Evolutionary conservation across 2,329 filamentous ascomycete species (phyloP).

Genomic region (Colletotrichum sp.): DNA sequence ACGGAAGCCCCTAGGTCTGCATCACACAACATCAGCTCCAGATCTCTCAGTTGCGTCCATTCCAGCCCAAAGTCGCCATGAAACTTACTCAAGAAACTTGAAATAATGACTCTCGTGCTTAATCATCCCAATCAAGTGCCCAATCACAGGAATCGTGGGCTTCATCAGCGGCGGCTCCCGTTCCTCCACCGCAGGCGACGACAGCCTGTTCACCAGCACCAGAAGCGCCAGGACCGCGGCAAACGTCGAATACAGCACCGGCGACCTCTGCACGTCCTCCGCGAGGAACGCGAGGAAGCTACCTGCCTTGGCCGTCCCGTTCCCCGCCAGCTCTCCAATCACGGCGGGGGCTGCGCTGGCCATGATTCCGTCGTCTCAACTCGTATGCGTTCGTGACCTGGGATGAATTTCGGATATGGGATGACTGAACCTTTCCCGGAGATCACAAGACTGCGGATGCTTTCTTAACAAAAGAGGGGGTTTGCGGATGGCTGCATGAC

Average conservation of each 20-base stretch:
- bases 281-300: neutral
- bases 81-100: conserved; percentile 39
- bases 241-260: neutral
- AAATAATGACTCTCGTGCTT: conserved; percentile 40
- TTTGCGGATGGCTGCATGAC: neutral
- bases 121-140: conserved; percentile 50
- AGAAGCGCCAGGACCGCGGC: neutral
- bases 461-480: neutral
- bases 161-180: conserved; percentile 48
- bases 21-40: neutral
- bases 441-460: accelerated
- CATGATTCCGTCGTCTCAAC: neutral
- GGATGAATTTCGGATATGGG: accelerated
- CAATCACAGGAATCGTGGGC: conserved; percentile 47
- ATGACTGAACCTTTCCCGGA: neutral
- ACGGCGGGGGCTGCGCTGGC: neutral
- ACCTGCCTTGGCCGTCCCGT: neutral
- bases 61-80: neutral
- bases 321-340: neutral
- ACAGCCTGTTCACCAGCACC: neutral
- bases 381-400: neutral
- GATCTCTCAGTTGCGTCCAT: too few relatives aligned
- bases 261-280: neutral
- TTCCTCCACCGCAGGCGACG: conserved; percentile 26
- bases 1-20: conserved; percentile 28